phyloP scores from a whole-genome alignment of 352 stramenopile species.

The Pythium biforme region DNA sequence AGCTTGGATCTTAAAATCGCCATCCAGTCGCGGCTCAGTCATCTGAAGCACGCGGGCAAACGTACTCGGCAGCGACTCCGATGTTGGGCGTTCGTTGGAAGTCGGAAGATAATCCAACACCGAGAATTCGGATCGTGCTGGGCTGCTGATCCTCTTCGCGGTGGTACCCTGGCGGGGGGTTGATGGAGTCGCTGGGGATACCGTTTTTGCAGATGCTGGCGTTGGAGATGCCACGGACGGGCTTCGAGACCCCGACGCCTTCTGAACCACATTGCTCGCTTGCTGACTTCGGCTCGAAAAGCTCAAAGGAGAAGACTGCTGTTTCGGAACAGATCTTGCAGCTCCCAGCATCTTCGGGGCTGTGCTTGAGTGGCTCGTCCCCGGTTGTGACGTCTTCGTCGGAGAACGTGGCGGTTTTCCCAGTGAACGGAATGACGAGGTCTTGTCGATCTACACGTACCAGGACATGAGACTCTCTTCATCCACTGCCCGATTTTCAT shows the following conservation, averaged over 20 bases:
- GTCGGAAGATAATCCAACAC: slow-evolving; percentile 2
- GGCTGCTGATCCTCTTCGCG: neutral
- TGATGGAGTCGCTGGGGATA: neutral
- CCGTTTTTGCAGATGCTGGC: neutral
- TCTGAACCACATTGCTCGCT: neutral
- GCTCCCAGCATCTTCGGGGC: neutral
- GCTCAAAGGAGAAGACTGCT: neutral
- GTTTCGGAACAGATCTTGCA: neutral
- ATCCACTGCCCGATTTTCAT: neutral
- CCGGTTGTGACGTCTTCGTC: neutral
- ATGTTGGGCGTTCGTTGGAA: slow-evolving; percentile 16
- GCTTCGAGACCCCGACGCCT: neutral
- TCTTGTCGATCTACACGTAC: neutral
- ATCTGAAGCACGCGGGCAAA: slow-evolving; percentile 23
- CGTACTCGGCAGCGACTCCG: slow-evolving; percentile 38
- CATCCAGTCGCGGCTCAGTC: slow-evolving; percentile 7
- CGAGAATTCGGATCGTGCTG: neutral
- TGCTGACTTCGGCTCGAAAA: neutral
- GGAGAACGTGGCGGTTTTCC: slow-evolving; percentile 5
- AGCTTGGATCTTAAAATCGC: too few species aligned
- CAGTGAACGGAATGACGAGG: neutral
- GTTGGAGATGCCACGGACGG: neutral
- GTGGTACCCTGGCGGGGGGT: neutral
- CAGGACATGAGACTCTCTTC: neutral
- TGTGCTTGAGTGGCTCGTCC: neutral